Evolutionary conservation across 1,284 basidiomycete species (phyloP), one percentile per base, ranked within the genome.

Genomic region (Cronartium quercuum): DNA sequence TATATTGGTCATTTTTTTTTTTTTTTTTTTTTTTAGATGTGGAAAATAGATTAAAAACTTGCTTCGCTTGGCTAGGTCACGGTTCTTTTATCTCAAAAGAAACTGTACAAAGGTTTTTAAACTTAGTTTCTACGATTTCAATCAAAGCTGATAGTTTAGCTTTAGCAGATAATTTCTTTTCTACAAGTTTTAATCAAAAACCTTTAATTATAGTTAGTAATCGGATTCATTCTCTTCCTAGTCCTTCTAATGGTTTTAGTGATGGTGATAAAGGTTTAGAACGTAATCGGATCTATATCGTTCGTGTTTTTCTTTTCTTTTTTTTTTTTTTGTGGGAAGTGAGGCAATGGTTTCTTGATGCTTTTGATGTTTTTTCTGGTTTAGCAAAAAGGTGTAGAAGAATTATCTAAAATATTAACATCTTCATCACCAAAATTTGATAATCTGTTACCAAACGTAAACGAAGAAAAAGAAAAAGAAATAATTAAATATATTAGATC

Each of bases 11-110:
- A 42, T 10, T 5, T 35, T 34, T 1, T 13, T 6, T 29, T 35
- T 34, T 1, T 13, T 6, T 29, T 29, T 29, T 29, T 7, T 42
- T 29, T 29, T 65, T 18, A 71, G 69, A 71, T 55, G 42, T 24
- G 42, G 9, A 35, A 12, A 57, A 57, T 38, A 57, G 35, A 41
- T 65, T 71, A 41, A 78, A 81, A 62, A 77, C 80, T 37, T 80
- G 80, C 68, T 80, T 81, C 71, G 71, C 79, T 47, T 81, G 80
- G 80, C 68, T 80, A 12, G 80, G 80, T 4, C 79, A 78, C 2
- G 80, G 80, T 38, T 77, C 79, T 13, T 80, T 81, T 63, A 68
- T 76, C 1, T 77, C 79, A 0, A 77, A 77, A 7, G 12, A 15
- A 1, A 69, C 76, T 29, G 79, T 79, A 58, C 68, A 62, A 4